A percentile compares a stretch with the other conserved stretches of the same genome.
Conservation (phyloP, 495 filamentous ascomycete species). For the Astrocystis sublimbata region DNA sequence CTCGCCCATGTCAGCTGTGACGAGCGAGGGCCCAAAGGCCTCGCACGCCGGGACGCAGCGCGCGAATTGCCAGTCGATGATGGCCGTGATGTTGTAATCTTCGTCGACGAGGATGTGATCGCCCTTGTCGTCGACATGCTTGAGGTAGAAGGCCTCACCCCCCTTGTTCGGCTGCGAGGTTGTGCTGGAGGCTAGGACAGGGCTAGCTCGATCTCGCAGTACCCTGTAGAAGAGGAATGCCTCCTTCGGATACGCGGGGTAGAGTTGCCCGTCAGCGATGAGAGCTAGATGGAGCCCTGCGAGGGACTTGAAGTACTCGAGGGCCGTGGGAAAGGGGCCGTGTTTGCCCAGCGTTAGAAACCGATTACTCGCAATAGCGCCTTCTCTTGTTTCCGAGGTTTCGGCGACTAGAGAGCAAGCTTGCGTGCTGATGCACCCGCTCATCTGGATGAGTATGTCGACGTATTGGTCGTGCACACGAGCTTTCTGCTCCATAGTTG, state of each 20-base stretch:
- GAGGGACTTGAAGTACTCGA: slow-evolving; percentile 17
- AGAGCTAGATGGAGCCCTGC: slow-evolving; percentile 28
- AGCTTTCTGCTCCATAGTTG: not conserved
- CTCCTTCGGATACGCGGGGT: slow-evolving; percentile 11
- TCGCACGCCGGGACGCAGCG: slow-evolving; percentile 16
- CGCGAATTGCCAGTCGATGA: slow-evolving; percentile 2
- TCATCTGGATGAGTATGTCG: not conserved
- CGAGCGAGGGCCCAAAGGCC: slow-evolving; percentile 27
- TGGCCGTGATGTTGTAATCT: not conserved
- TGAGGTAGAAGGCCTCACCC: not conserved
- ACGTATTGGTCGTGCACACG: not conserved
- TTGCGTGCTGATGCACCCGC: not conserved
- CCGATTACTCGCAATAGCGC: not conserved
- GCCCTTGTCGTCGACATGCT: slow-evolving; percentile 7
- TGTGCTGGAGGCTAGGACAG: not conserved
- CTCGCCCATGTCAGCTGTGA: slow-evolving; percentile 34
- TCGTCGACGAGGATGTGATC: slow-evolving; percentile 1
- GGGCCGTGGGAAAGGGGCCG: slow-evolving; percentile 12
- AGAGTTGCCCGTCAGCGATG: slow-evolving; percentile 21
- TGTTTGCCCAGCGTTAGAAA: not conserved
- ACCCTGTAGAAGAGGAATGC: slow-evolving; percentile 15
- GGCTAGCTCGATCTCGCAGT: not conserved
- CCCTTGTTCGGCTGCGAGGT: not conserved
- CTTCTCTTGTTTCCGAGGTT: not conserved
- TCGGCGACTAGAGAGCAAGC: not conserved